These are phyloP conservation scores for Daldinia loculata DNA, from an alignment of 495 filamentous ascomycete species.

Conservation along the genomic window DNA sequence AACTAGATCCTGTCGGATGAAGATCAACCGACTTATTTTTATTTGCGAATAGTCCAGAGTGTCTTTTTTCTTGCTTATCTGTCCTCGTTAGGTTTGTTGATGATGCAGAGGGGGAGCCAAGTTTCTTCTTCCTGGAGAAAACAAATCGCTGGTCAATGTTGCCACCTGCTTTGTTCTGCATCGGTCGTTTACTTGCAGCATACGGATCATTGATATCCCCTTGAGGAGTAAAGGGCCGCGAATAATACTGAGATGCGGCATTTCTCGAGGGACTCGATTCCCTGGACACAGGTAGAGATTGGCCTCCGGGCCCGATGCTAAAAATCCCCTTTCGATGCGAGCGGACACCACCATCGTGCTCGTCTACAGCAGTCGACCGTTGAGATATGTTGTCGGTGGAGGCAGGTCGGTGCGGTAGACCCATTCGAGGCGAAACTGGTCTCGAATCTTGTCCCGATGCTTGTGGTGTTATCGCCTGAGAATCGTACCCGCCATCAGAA, in stretches of 20 bases:
- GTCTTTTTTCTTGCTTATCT: slow-evolving; percentile 57
- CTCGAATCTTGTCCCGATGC: slow-evolving; percentile 56
- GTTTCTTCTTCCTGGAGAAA: slow-evolving; percentile 68
- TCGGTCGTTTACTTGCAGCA: slow-evolving; percentile 79
- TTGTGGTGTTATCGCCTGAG: slow-evolving; percentile 71
- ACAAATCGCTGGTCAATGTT: slow-evolving; percentile 85
- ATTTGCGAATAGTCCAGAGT: slow-evolving; percentile 50
- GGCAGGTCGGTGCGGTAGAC: slow-evolving; percentile 50
- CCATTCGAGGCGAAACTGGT: slow-evolving; percentile 45
- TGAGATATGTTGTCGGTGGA: slow-evolving; percentile 51
- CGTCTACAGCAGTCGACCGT: slow-evolving; percentile 45
- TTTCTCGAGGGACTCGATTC: slow-evolving; percentile 70
- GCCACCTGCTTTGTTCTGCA: slow-evolving; percentile 71
- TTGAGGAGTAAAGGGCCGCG: slow-evolving; percentile 76
- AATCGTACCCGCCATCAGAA: slow-evolving; percentile 43
- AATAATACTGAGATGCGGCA: slow-evolving; percentile 64
- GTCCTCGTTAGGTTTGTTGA: slow-evolving; percentile 51
- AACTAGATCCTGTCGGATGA: slow-evolving; percentile 51
- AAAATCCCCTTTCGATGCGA: slow-evolving; percentile 74
- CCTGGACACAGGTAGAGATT: slow-evolving; percentile 72
- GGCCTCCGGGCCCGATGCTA: slow-evolving; percentile 71
- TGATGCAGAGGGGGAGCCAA: slow-evolving; percentile 54
- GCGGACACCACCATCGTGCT: slow-evolving; percentile 37
- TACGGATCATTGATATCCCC: slow-evolving; percentile 91
- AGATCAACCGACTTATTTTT: slow-evolving; percentile 46